Evolutionary conservation across 352 stramenopile species (phyloP).

Genomic region (Phytophthora brassicae): DNA sequence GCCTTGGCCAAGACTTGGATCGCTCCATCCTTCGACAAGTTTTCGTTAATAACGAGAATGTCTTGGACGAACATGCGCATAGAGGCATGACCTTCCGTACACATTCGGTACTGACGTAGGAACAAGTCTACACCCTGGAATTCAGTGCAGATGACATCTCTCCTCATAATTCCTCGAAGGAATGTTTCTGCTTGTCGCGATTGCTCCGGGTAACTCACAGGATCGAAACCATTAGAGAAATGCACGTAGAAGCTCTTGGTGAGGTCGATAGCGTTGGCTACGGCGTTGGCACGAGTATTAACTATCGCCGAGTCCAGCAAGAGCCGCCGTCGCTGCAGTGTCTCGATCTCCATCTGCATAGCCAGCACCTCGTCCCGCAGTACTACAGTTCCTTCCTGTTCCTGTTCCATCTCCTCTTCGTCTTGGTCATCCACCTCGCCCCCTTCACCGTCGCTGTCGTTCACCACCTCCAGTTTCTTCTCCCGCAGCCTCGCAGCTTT

Average conservation of each 20-base stretch:
- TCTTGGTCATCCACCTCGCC: conserved; percentile 9
- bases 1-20: conserved; percentile 49
- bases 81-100: conserved; percentile 32
- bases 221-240: conserved; percentile 46
- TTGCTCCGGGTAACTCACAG: conserved; percentile 14
- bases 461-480: conserved; percentile 1
- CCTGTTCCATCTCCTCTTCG: neutral
- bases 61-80: conserved; percentile 34
- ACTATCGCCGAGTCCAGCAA: conserved; percentile 40
- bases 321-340: conserved; percentile 36
- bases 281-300: conserved; percentile 33
- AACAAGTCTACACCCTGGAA: conserved; percentile 59
- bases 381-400: neutral
- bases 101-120: conserved; percentile 46
- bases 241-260: conserved; percentile 45
- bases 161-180: conserved; percentile 41
- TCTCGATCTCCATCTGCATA: conserved; percentile 38
- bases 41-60: conserved; percentile 28
- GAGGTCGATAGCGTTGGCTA: conserved; percentile 35
- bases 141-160: conserved; percentile 52
- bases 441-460: neutral
- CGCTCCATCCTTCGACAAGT: conserved; percentile 14
- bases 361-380: conserved; percentile 28
- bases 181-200: conserved; percentile 33
- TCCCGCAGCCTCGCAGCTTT: neutral